A percentile compares a stretch with the other conserved stretches of the same genome.
Evolutionary conservation across 108 stramenopile genomes (phyloP).

Genomic region (Chaetoceros tenuissimus): DNA sequence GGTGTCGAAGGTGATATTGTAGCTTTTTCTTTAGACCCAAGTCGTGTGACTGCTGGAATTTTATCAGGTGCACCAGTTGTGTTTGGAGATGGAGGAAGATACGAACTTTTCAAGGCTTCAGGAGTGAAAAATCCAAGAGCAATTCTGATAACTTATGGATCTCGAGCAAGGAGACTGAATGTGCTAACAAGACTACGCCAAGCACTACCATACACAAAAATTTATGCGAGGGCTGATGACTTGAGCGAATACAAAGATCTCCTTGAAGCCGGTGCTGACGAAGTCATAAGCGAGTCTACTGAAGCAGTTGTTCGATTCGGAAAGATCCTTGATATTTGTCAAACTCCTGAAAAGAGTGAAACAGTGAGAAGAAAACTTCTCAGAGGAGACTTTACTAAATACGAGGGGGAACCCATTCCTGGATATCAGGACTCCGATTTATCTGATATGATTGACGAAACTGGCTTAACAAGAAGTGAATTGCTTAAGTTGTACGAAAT

Average conservation of each 20-base stretch:
- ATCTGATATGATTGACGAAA: conserved; percentile 9
- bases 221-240: conserved; percentile 45
- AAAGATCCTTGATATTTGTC: conserved; percentile 11
- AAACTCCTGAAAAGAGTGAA: conserved; percentile 4
- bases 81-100: conserved; percentile 52
- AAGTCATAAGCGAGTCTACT: conserved; percentile 35
- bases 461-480: conserved; percentile 7
- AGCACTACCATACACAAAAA: conserved; percentile 53
- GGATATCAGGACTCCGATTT: conserved; percentile 5
- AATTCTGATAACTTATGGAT: conserved; percentile 40
- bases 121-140: conserved; percentile 55
- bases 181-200: conserved; percentile 43
- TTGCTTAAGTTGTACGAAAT: conserved; percentile 9
- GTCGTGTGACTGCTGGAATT: conserved; percentile 38
- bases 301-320: conserved; percentile 26
- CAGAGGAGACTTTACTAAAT: not conserved
- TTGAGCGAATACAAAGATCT: conserved; percentile 22
- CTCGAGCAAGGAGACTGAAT: conserved; percentile 29
- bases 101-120: conserved; percentile 42
- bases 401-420: conserved; percentile 3
- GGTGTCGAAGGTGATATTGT: conserved; percentile 37
- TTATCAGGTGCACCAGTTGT: conserved; percentile 47
- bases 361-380: conserved; percentile 1
- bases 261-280: conserved; percentile 53
- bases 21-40: conserved; percentile 47